Conservation (phyloP, 1,284 basidiomycete species). For the Vanrija sp. region DNA sequence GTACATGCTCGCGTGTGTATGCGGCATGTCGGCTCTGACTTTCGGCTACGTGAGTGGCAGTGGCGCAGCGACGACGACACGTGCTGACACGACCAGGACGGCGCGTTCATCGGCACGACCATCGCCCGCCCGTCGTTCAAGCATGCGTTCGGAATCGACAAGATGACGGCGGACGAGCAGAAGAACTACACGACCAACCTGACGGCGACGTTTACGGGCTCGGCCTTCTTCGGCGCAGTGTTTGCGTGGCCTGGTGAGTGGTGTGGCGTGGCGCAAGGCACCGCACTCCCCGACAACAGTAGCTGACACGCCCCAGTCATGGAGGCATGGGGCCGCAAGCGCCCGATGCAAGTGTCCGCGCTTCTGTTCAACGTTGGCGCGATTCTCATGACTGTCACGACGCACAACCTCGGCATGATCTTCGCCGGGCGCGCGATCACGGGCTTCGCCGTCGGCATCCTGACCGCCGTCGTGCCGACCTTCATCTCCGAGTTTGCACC, state of each 20-base stretch:
- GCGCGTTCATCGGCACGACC: slow-evolving; percentile 52
- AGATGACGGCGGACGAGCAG: slow-evolving; percentile 38
- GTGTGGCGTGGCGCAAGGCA: background rate
- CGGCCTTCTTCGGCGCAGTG: slow-evolving; percentile 40
- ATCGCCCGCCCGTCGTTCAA: slow-evolving; percentile 54
- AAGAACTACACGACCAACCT: slow-evolving; percentile 48
- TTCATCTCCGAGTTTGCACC: slow-evolving; percentile 47
- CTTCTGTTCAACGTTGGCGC: slow-evolving; percentile 44
- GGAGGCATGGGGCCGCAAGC: slow-evolving; percentile 31
- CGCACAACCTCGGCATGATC: slow-evolving; percentile 27
- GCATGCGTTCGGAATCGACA: slow-evolving; percentile 48
- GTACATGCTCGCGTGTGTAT: slow-evolving; percentile 45
- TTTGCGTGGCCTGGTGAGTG: slow-evolving; percentile 20
- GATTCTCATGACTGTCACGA: slow-evolving; percentile 38
- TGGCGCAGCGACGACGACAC: too few relatives aligned
- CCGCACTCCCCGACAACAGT: too few relatives aligned
- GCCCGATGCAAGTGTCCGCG: slow-evolving; percentile 29
- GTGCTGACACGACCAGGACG: slow-evolving; percentile 4
- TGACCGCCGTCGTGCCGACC: slow-evolving; percentile 34
- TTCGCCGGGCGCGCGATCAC: slow-evolving; percentile 41
- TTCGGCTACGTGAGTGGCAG: too few relatives aligned
- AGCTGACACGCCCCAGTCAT: slow-evolving; percentile 10
- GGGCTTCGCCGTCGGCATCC: slow-evolving; percentile 42
- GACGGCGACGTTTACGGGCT: slow-evolving; percentile 45
- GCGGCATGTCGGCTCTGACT: too few relatives aligned